These are phyloP conservation scores for Solanum virginianum DNA, from an alignment of 257 asterid species.

Conservation along the genomic window DNA sequence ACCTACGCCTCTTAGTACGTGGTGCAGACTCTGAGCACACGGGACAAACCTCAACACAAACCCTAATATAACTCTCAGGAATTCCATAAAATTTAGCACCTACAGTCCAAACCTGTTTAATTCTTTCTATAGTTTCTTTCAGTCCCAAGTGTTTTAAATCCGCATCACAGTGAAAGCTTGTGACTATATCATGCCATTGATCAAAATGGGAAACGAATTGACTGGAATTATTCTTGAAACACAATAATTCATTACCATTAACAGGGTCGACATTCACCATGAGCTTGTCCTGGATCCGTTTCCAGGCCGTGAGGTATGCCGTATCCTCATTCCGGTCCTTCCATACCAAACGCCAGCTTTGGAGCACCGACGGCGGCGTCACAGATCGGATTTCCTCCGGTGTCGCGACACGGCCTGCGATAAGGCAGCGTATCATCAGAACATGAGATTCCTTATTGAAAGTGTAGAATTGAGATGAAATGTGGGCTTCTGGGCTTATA, in stretches of 20 bases:
- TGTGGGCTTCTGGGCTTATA: conserved; percentile 64
- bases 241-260: conserved; percentile 44
- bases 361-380: conserved; percentile 55
- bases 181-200: conserved; percentile 96
- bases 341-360: conserved; percentile 97
- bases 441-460: conserved; percentile 74
- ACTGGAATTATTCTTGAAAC: conserved; percentile 81
- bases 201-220: conserved; percentile 78
- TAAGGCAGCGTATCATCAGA: conserved; percentile 63
- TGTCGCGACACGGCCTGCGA: conserved; percentile 58
- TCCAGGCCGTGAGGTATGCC: conserved; percentile 92
- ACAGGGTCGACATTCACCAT: conserved; percentile 25
- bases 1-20: conserved; percentile 77
- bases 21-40: conserved; percentile 87
- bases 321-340: conserved; percentile 96
- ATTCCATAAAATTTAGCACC: conserved; percentile 96
- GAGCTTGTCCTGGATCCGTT: conserved; percentile 95
- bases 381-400: conserved; percentile 86
- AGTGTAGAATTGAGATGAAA: conserved; percentile 93
- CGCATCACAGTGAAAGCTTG: conserved; percentile 63
- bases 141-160: conserved; percentile 77
- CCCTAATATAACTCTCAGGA: conserved; percentile 88
- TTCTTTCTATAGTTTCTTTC: conserved; percentile 72
- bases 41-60: conserved; percentile 68
- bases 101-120: conserved; percentile 96